Base-by-base conservation (phyloP, 805 yeast genomes). In the Suhomyces sp. region DNA sequence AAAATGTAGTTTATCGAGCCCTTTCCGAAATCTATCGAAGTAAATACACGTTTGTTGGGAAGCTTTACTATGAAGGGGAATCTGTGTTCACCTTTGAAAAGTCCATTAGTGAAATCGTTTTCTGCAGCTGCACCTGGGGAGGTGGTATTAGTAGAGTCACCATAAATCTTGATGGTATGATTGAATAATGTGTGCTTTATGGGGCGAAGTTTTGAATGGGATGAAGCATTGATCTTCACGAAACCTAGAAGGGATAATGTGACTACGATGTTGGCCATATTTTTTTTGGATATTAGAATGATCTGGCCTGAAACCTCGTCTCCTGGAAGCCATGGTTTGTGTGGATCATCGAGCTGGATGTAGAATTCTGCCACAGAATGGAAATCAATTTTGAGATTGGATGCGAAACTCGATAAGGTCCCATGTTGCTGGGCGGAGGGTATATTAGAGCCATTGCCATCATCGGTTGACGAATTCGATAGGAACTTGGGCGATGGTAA, bases 21-120 rank as follows among this genome's bases (percentile, higher is more conserved):
- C 48, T 80, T 79, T 47, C 90, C 96, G 48, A 88, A 88, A 44
- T 79, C 81, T 17, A 88, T 74, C 33, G 88, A 79, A 15, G 93
- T 83, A 56, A 70, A 81, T 3, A 86, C 72, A 44, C 83, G 75
- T 44, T 76, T 78, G 46, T 72, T 73, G 1, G 96, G 96, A n/a
- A 88, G 68, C 47, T 77, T 81, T 27, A 88, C 84, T 31, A 83
- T 76, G 53, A 88, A 90, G 14, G 95, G 95, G 54, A 90, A 88
- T 22, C 86, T 63, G 58, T 88, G 96, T 52, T 85, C 91, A 26
- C 96, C 96, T 50, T 79, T 77, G 13, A 78, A 74, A n/a, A 84
- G 55, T 0, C 85, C 85, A 39, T 58, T 66, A 11, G 53, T 32
- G 36, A 59, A 57, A 22, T 40, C 46, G 18, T 32, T 23, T 10